Evolutionary conservation across 495 filamentous ascomycete genomes (phyloP), one percentile per base, ranked within the genome.

Genomic region (Terfezia boudieri): DNA sequence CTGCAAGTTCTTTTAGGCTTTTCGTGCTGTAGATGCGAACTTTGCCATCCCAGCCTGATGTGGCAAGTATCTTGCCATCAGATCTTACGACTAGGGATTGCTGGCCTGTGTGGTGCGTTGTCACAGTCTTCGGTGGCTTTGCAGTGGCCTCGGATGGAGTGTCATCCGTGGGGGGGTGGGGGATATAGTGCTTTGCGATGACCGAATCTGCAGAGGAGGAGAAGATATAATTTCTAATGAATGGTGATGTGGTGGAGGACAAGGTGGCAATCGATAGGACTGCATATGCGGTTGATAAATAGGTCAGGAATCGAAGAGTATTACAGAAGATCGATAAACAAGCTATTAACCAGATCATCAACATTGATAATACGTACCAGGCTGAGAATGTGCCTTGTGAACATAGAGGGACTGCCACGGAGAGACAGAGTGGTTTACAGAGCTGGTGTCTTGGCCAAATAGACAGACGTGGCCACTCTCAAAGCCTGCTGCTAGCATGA

Each of bases 61-160:
- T 95, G 11, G 83, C 85, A 61, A 94, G 86, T 8, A 95, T 71
- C 63, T 76, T 81, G 6, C 77, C 83, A 66, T 98, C 90, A 6
- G 74, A 77, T 8, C 90, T 77, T n/a, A 95, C 73, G 8, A 67
- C 66, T 11, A 96, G 66, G 9, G 76, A 74, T 66, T 98, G 90
- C 64, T 95, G 90, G 7, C 90, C 90, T 0, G 86, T 75, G 66
- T 96, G 90, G 59, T 82, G 85, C 2, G 90, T 94, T 57, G 84
- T 77, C 36, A 81, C 51, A 0, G 67, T 66, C 59, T 79, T 83
- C 22, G 80, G 54, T 0, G 83, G 76, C 9, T 41, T 53, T 23
- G 7, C 37, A 41, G 10, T 49, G 23, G 38, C 4, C 35, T 16
- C 43, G 46, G 7, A 3, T 7, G 12, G 16, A 32, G 22, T 17